A percentile compares a stretch with the other conserved stretches of the same genome.
Conservation (phyloP, 2,329 filamentous ascomycete species). For the Didymosphaeria variabile region DNA sequence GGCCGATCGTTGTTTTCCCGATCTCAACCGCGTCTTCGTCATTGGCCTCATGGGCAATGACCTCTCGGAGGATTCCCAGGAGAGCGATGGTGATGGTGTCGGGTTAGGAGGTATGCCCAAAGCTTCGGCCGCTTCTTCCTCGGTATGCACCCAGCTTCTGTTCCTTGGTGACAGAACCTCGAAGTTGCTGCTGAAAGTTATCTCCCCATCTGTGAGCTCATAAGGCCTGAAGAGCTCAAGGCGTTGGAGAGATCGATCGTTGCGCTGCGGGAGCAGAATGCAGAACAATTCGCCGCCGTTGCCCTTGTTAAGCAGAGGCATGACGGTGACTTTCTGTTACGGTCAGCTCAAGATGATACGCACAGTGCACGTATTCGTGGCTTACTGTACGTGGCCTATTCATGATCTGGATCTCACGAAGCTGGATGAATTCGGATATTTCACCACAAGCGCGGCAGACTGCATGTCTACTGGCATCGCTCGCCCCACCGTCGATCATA, state of each 20-base stretch:
- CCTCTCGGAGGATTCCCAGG: neutral
- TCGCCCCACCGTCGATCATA: constrained; percentile 3
- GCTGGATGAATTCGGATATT: constrained; percentile 21
- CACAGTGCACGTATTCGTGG: neutral
- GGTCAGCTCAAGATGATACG: constrained; percentile 15
- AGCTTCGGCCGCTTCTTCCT: neutral
- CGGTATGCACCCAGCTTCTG: constrained; percentile 3
- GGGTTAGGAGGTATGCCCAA: neutral
- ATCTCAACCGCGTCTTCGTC: neutral
- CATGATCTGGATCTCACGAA: constrained; percentile 26
- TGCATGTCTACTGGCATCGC: constrained; percentile 20
- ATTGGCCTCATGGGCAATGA: neutral
- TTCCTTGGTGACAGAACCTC: constrained; percentile 27
- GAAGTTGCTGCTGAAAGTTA: constrained; percentile 23
- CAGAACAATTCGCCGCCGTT: constrained; percentile 26
- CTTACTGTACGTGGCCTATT: constrained; percentile 18
- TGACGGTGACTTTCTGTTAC: constrained; percentile 25
- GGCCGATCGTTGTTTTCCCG: neutral
- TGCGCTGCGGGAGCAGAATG: constrained; percentile 28
- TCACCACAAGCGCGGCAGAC: constrained; percentile 30
- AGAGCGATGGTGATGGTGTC: neutral
- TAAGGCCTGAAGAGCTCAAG: constrained; percentile 27
- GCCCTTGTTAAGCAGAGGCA: constrained; percentile 28
- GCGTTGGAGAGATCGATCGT: constrained; percentile 23
- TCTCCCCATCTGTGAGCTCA: constrained; percentile 15